phyloP scores from a whole-genome alignment of 352 stramenopile species.

The Phytopythium boreale region DNA sequence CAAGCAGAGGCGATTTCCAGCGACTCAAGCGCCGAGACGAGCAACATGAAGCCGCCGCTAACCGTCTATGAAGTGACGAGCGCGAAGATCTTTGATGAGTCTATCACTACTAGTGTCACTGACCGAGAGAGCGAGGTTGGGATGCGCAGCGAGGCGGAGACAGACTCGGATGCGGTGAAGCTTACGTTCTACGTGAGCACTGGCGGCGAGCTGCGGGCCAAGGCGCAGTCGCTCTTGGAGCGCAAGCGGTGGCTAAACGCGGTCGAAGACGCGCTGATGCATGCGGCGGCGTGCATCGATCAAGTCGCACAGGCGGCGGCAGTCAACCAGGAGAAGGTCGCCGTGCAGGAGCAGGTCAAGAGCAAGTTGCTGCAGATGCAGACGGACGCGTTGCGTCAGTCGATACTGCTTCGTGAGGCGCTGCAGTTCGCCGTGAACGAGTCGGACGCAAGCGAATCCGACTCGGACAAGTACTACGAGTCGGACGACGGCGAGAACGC shows the following conservation, averaged over 20 bases:
- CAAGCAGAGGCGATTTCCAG: constrained; percentile 45
- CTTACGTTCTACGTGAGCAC: constrained; percentile 28
- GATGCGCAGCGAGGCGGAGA: constrained; percentile 9
- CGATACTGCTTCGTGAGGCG: constrained; percentile 40
- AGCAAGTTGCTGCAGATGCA: constrained; percentile 49
- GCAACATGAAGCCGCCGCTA: constrained; percentile 24
- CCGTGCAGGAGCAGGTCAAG: constrained; percentile 38
- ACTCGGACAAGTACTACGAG: constrained; percentile 26
- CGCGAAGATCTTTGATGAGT: constrained; percentile 20
- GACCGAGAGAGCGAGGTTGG: constrained; percentile 3
- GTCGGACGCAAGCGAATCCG: constrained; percentile 20
- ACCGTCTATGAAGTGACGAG: constrained; percentile 55
- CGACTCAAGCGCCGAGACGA: constrained; percentile 6
- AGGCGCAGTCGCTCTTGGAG: constrained; percentile 57
- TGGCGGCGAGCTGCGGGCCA: constrained; percentile 40
- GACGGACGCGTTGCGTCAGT: constrained; percentile 46
- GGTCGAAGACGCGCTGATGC: constrained; percentile 48
- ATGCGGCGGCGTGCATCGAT: constrained; percentile 24
- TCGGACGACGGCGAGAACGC: constrained; percentile 15
- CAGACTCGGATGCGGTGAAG: constrained; percentile 6
- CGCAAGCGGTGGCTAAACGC: constrained; percentile 69
- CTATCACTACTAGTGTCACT: neutral
- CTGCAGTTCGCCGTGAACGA: constrained; percentile 30
- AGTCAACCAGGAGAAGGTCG: constrained; percentile 35
- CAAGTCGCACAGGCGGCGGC: constrained; percentile 34